Evolutionary conservation across 805 yeast species (phyloP).

Genomic region (Saturnispora mendoncae): DNA sequence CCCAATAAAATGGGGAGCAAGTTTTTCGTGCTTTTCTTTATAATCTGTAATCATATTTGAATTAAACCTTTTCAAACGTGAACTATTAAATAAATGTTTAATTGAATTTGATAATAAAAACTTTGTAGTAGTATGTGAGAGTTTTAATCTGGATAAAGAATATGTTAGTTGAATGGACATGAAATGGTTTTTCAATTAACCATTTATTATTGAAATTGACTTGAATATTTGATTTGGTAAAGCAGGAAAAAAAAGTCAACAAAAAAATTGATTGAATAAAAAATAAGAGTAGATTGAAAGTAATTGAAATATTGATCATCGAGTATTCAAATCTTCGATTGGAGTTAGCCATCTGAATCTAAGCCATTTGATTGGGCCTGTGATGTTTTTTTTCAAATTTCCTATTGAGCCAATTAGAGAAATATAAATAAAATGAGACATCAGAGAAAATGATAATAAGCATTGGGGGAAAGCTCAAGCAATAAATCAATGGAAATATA

Average conservation of each 20-base stretch:
- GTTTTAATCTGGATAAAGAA: background rate
- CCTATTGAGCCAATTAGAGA: background rate
- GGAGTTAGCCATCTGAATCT: no score
- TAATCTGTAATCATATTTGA: conserved; percentile 9
- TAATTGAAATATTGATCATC: no score
- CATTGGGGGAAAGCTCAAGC: no score
- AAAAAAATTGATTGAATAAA: background rate
- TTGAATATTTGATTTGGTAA: background rate
- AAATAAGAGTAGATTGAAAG: no score
- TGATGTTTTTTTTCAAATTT: no score
- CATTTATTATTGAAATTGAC: background rate
- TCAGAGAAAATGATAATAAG: no score
- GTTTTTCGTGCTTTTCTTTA: conserved; percentile 22
- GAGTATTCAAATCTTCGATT: no score
- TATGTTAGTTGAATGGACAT: conserved; percentile 1
- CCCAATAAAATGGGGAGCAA: conserved; percentile 76
- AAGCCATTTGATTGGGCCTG: no score
- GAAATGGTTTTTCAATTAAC: background rate
- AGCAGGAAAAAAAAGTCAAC: conserved; percentile 1
- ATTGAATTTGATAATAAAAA: background rate
- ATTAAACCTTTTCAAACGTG: background rate
- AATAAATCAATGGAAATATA: no score
- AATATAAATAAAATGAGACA: no score
- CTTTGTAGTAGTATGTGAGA: background rate
- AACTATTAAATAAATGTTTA: background rate